These are phyloP conservation scores for Begonia masoniana DNA, from an alignment of 306 rosid species.

Conservation along the genomic window DNA sequence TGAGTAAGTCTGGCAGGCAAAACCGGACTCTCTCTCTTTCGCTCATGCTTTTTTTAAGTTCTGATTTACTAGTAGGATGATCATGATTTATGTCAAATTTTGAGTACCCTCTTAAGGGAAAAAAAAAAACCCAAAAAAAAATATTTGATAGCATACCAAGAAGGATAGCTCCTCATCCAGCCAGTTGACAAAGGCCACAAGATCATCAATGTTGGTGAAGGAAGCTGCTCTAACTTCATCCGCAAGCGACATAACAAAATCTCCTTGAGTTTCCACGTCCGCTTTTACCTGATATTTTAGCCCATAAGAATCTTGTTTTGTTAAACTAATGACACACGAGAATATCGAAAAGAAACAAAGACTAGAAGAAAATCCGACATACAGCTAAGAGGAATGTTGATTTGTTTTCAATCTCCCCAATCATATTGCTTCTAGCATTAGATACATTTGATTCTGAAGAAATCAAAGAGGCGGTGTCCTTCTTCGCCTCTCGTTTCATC, in stretches of 20 bases:
- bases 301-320: no score
- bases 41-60: constrained; percentile 24
- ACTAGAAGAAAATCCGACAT: constrained; percentile 17
- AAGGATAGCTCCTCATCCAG: constrained; percentile 81
- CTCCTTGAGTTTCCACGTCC: constrained; percentile 94
- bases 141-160: constrained; percentile 27
- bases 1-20: constrained; percentile 66
- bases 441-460: constrained; percentile 59
- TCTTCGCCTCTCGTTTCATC: constrained; percentile 96
- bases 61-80: no score
- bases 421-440: constrained; percentile 89
- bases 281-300: constrained; percentile 59
- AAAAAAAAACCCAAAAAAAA: neutral
- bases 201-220: constrained; percentile 56
- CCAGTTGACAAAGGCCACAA: constrained; percentile 94
- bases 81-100: constrained; percentile 18
- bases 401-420: constrained; percentile 86
- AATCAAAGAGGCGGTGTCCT: constrained; percentile 54
- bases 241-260: constrained; percentile 82
- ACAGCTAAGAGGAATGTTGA: constrained; percentile 95
- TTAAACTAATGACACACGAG: no score
- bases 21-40: constrained; percentile 33
- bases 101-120: no score
- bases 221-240: constrained; percentile 86
- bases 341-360: neutral